phyloP scores from a whole-genome alignment of 805 yeast genomes.

The Metschnikowia anglica region DNA sequence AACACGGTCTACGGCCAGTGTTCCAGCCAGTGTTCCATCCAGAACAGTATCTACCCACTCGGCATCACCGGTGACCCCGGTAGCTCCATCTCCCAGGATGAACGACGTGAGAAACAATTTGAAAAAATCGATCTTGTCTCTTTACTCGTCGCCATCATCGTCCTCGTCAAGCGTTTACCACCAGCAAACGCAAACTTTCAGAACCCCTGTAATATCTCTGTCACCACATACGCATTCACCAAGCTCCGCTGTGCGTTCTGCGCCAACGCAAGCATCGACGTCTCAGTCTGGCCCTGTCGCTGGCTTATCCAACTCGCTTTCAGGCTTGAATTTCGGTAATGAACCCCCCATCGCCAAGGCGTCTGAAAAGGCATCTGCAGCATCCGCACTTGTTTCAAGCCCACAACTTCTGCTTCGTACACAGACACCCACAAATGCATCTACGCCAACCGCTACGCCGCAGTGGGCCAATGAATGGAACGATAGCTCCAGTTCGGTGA shows the following conservation, averaged over 20 bases:
- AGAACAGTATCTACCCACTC: slow-evolving; percentile 16
- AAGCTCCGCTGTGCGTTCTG: background rate
- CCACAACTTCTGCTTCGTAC: slow-evolving; percentile 8
- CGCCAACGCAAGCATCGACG: slow-evolving; percentile 4
- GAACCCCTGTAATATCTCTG: slow-evolving; percentile 17
- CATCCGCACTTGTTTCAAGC: slow-evolving; percentile 4
- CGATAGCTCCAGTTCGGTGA: slow-evolving; percentile 21
- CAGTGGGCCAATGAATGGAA: slow-evolving; percentile 40
- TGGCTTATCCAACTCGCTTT: slow-evolving; percentile 22
- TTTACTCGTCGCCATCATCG: slow-evolving; percentile 64
- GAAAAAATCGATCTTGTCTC: slow-evolving; percentile 86
- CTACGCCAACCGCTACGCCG: background rate
- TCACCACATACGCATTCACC: slow-evolving; percentile 3
- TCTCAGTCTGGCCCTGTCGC: slow-evolving; percentile 6
- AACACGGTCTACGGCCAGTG: slow-evolving; percentile 13
- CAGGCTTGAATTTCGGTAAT: slow-evolving; percentile 23
- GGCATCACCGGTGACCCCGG: slow-evolving; percentile 10
- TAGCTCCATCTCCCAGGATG: slow-evolving; percentile 3
- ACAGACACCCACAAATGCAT: slow-evolving; percentile 1
- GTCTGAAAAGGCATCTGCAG: slow-evolving; percentile 1
- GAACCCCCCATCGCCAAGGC: slow-evolving; percentile 7
- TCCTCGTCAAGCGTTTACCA: slow-evolving; percentile 37
- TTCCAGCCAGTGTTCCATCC: slow-evolving; percentile 5
- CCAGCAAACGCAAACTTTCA: slow-evolving; percentile 1
- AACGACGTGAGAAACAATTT: slow-evolving; percentile 47